Evolutionary conservation across 495 filamentous ascomycete species (phyloP).

Genomic region (Penicillium antarcticum): DNA sequence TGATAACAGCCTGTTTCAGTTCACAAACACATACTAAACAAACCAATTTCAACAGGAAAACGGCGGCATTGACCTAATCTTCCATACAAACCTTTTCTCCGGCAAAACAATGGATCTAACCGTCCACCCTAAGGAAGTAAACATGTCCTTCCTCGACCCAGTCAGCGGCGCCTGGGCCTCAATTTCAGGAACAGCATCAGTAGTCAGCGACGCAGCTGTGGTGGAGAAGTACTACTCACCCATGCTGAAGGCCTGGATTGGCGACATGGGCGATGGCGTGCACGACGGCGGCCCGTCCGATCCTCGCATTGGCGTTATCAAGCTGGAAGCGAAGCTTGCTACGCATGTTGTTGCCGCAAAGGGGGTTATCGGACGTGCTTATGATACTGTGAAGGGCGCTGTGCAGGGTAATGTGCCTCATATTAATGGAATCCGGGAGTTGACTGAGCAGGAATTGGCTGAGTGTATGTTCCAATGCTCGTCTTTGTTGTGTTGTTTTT

Average conservation of each 20-base stretch:
- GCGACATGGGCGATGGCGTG: slow-evolving; percentile 82
- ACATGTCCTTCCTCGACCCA: slow-evolving; percentile 79
- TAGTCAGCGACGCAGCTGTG: slow-evolving; percentile 63
- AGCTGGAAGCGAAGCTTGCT: slow-evolving; percentile 41
- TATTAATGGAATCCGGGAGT: slow-evolving; percentile 77
- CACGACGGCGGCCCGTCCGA: slow-evolving; percentile 82
- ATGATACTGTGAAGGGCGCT: slow-evolving; percentile 73
- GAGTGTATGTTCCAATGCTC: slow-evolving; percentile 37
- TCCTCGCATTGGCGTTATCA: slow-evolving; percentile 65
- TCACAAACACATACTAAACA: background rate
- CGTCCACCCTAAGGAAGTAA: slow-evolving; percentile 66
- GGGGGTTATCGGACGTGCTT: slow-evolving; percentile 52
- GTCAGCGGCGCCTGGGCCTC: slow-evolving; percentile 74
- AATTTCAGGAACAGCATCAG: slow-evolving; percentile 65
- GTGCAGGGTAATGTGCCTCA: slow-evolving; percentile 67
- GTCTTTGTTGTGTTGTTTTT: slow-evolving; percentile 1
- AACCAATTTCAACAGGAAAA: slow-evolving; percentile 53
- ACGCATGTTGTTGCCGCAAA: slow-evolving; percentile 42
- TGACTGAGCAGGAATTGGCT: slow-evolving; percentile 63
- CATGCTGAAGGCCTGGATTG: slow-evolving; percentile 79
- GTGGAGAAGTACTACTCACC: slow-evolving; percentile 78
- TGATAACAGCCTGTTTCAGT: slow-evolving; percentile 6
- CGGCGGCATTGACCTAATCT: slow-evolving; percentile 80
- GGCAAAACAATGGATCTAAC: slow-evolving; percentile 85
- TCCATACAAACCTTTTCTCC: slow-evolving; percentile 91